A percentile compares a stretch with the other conserved stretches of the same genome.
Evolutionary conservation across 257 asterid species (phyloP).

Genomic region (Striga asiatica): DNA sequence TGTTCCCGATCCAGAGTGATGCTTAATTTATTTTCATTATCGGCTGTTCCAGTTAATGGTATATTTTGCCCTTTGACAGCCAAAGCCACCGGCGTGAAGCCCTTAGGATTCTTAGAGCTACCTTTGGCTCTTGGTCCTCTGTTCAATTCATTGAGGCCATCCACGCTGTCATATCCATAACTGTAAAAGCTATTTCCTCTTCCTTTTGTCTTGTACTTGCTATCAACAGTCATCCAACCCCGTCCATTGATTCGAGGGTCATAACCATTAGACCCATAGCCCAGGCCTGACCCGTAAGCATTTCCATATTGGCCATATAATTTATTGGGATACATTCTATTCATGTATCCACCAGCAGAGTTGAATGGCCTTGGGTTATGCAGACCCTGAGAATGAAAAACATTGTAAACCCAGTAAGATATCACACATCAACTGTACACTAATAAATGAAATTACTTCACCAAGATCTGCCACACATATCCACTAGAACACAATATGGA

Average conservation of each 20-base stretch:
- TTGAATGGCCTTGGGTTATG: conserved; percentile 36
- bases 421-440: neutral
- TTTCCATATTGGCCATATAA: conserved; percentile 46
- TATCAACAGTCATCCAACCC: conserved; percentile 46
- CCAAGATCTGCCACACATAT: too few species aligned
- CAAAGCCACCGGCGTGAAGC: conserved; percentile 31
- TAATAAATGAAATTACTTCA: too few species aligned
- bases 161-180: conserved; percentile 37
- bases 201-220: conserved; percentile 51
- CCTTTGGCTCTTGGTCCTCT: conserved; percentile 65
- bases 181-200: conserved; percentile 35
- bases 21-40: conserved; percentile 22
- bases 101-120: conserved; percentile 35
- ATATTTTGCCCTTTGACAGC: conserved; percentile 50
- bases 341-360: conserved; percentile 36
- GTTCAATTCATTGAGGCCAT: conserved; percentile 59
- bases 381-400: conserved; percentile 27
- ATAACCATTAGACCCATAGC: conserved; percentile 38
- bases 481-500: too few species aligned
- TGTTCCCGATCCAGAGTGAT: conserved; percentile 39
- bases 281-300: conserved; percentile 41
- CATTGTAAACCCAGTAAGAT: neutral
- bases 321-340: conserved; percentile 42
- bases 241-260: conserved; percentile 37
- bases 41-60: conserved; percentile 26